Evolutionary conservation across 2,329 filamentous ascomycete genomes (phyloP), one percentile per base, ranked within the genome.

Genomic region (Colletotrichum cereale): DNA sequence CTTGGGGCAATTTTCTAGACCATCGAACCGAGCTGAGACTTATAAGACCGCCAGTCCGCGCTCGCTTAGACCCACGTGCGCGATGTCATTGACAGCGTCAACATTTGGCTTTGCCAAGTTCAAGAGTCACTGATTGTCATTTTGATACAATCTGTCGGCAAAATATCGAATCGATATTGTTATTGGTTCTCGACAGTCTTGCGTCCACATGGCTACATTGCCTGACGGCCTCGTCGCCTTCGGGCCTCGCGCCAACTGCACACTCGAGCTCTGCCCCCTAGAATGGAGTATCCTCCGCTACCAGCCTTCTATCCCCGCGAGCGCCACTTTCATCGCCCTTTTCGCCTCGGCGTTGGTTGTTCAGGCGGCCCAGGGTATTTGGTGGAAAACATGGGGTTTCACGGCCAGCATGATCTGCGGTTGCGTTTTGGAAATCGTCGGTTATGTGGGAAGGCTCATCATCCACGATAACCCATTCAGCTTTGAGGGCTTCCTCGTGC

Each of bases 401-500:
- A 83, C 82, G 78, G 73, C 74, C 12, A 84, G 81, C 66, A 88
- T 92, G 83, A 77, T 87, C 1, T 74, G 84, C 2, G 90, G 90
- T 4, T 89, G 86, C 73, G 55, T 86, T 0, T 81, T 85, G 58
- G 90, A 91, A 76, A 85, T 91, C n/a, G 76, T 91, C 18, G 91
- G 91, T 8, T 93, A 93, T 69, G 80, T 82, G 0, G 90, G 89
- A 0, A 84, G 90, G 7, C 81, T 92, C 29, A 78, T 89, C 62
- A 79, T 90, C 67, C 83, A 88, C 67, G 75, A 84, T 21, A 88
- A 92, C 66, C 88, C 89, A 0, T 92, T 89, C 75, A 81, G 76
- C 31, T 86, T 91, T 77, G 75, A 78, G 0, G 89, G 86, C 0
- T 93, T 93, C 76, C 84, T 92, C 74, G 85, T 92, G 7, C 89